These are phyloP conservation scores for Castanea mollissima DNA, from an alignment of 306 rosid species.

Conservation along the genomic window DNA sequence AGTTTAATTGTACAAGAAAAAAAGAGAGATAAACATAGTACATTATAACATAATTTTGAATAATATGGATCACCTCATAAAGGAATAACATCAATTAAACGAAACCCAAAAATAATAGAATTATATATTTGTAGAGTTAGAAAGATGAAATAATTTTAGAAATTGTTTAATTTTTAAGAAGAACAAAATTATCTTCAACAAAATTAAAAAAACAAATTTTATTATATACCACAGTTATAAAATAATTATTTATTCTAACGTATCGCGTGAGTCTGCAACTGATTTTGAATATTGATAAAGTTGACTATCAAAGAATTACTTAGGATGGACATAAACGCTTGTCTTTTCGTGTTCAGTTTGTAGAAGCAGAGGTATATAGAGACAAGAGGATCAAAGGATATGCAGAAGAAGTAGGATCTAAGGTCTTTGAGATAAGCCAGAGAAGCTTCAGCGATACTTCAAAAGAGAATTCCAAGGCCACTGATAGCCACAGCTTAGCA, in stretches of 20 bases:
- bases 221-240: background rate
- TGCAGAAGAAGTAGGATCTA: background rate
- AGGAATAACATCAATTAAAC: too few species aligned
- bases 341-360: background rate
- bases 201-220: too few species aligned
- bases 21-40: background rate
- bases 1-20: background rate
- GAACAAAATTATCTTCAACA: too few species aligned
- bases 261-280: rapidly evolving
- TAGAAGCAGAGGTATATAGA: background rate
- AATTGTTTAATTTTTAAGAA: too few species aligned
- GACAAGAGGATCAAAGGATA: background rate
- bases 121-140: too few species aligned
- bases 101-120: too few species aligned
- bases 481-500: background rate
- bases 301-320: background rate
- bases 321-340: background rate
- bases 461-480: background rate
- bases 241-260: background rate
- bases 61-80: too few species aligned
- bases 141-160: too few species aligned
- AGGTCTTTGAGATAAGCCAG: background rate
- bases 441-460: background rate
- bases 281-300: too few species aligned
- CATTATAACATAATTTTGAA: too few species aligned